phyloP scores from a whole-genome alignment of 768 basidiomycete genomes.

The Postia placenta region DNA sequence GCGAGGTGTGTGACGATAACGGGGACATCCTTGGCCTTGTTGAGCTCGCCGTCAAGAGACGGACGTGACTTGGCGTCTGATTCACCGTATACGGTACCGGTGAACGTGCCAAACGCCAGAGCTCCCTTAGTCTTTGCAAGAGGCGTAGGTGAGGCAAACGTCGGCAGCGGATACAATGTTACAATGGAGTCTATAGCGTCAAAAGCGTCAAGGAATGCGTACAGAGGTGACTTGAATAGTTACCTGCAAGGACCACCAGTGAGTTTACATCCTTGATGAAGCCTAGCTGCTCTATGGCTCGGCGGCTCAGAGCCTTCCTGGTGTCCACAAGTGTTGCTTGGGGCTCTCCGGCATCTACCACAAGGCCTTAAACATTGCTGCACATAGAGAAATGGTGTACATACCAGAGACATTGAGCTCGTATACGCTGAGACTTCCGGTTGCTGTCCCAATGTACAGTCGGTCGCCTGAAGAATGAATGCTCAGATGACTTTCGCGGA shows the following conservation, averaged over 20 bases:
- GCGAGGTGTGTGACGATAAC: conserved; percentile 69
- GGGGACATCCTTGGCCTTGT: conserved; percentile 45
- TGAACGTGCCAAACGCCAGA: conserved; percentile 74
- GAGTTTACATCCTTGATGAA: conserved; percentile 84
- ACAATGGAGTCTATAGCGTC: conserved; percentile 56
- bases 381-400: conserved; percentile 7
- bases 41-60: conserved; percentile 12
- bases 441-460: conserved; percentile 58
- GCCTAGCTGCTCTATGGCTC: conserved; percentile 83
- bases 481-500: no score
- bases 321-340: conserved; percentile 47
- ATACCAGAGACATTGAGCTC: conserved; percentile 34
- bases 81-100: conserved; percentile 44
- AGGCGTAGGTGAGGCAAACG: conserved; percentile 61
- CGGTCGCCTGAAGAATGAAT: conserved; percentile 39
- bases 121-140: conserved; percentile 76
- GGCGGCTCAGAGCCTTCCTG: conserved; percentile 58
- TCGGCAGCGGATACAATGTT: conserved; percentile 72
- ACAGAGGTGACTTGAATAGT: conserved; percentile 11
- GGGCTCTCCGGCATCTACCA: conserved; percentile 25
- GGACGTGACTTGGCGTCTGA: conserved; percentile 19
- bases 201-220: background rate
- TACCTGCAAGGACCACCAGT: conserved; percentile 80
- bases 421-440: conserved; percentile 51
- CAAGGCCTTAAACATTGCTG: conserved; percentile 1